Evolutionary conservation across 352 stramenopile species (phyloP), one percentile per base, ranked within the genome.

Genomic region (Phytopythium kandeliae): DNA sequence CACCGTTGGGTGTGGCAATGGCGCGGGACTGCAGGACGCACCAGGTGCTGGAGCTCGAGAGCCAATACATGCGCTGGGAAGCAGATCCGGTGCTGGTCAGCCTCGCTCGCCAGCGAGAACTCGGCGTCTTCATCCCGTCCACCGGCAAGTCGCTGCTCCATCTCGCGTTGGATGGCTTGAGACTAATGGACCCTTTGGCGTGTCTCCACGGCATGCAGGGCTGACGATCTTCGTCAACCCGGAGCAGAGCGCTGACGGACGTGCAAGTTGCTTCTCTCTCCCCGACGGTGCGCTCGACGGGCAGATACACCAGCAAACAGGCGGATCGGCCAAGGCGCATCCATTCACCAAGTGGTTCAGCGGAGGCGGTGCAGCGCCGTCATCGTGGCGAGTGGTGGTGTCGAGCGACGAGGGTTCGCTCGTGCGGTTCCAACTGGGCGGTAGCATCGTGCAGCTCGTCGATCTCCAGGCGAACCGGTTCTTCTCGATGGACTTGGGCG

Each of bases 21-120:
- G n/a, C n/a, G n/a, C n/a, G n/a, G n/a, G n/a, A n/a, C n/a, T 31
- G 38, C 21, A 85, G 76, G 36, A 63, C 58, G 16, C 74, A 85
- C 55, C 78, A 50, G 17, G 61, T 82, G 8, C 56, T 85, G 22
- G 77, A 88, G 49, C 67, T 88, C 28, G 77, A 88, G 56, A 80
- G 61, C 34, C 67, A 85, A 46, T 78, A 81, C 49, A 86, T 85
- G 74, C 69, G 82, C 16, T 86, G 70, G 69, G 77, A 86, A 36
- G 50, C 51, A 3, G 65, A 67, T 19, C 77, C 77, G 0, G 59
- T 86, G 19, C 58, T 88, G 16, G 54, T 85, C 16, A 73, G 60
- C n/a, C 50, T 86, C 28, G 59, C 67, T 7, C 50, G 62, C 15
- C 66, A 65, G 42, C 38, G 62, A 24, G 67, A 88, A 22, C 34